Percentiles rank a stretch among this genome's conserved stretches.
Conservation (phyloP, 2,329 filamentous ascomycete species). For the Pseudogymnoascus sp. region DNA sequence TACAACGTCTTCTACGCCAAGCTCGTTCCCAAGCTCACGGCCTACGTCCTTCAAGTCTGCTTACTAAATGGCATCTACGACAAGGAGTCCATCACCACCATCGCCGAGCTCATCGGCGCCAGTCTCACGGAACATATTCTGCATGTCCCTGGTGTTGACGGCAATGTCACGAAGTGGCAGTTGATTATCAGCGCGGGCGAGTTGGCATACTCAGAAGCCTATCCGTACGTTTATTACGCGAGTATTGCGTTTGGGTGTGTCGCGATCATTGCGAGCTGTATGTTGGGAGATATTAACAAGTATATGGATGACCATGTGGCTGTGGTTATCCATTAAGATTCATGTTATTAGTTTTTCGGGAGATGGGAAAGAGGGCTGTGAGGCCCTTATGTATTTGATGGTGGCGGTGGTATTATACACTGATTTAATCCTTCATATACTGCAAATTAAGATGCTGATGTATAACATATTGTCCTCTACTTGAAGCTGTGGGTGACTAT, state of each 20-base stretch:
- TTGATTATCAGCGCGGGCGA: conserved; percentile 48
- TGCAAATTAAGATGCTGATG: neutral
- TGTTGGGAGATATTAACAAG: conserved; percentile 51
- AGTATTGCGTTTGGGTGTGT: conserved; percentile 56
- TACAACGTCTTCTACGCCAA: conserved; percentile 49
- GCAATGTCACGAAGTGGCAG: conserved; percentile 43
- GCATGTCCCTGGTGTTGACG: conserved; percentile 45
- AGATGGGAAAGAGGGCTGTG: neutral
- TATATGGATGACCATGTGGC: conserved; percentile 55
- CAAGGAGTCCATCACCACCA: conserved; percentile 37
- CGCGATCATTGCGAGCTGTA: conserved; percentile 50
- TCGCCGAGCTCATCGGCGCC: conserved; percentile 23
- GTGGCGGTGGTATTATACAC: neutral
- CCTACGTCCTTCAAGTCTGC: conserved; percentile 18
- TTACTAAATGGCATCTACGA: conserved; percentile 25
- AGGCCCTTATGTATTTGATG: neutral
- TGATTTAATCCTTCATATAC: neutral
- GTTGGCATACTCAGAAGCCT: conserved; percentile 48
- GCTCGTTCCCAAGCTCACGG: conserved; percentile 26
- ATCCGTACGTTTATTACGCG: conserved; percentile 55
- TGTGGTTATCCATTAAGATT: conserved; percentile 32
- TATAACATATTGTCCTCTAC: neutral
- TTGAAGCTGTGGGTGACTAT: neutral
- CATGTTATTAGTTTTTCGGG: neutral
- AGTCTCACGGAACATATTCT: conserved; percentile 31